Percentiles rank a stretch among this genome's conserved stretches.
Conservation (phyloP, 805 yeast genomes). For the Saccharomycopsis sp. region DNA sequence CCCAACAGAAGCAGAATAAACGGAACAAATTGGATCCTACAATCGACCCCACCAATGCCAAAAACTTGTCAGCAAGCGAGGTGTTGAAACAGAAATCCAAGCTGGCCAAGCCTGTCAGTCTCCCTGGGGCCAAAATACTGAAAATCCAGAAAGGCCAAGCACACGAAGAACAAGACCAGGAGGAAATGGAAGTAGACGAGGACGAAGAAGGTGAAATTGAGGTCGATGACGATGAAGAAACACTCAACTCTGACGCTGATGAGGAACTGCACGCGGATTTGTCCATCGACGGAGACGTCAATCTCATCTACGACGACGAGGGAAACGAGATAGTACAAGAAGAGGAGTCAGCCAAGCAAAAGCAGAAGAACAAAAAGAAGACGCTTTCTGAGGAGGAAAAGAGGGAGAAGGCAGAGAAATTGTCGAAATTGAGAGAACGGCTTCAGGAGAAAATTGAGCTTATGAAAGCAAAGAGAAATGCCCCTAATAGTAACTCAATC, state of each 20-base stretch:
- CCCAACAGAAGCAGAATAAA: constrained; percentile 54
- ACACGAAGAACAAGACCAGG: no score
- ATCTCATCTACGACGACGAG: constrained; percentile 64
- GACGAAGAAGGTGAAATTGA: constrained; percentile 21
- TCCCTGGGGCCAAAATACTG: constrained; percentile 31
- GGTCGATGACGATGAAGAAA: constrained; percentile 25
- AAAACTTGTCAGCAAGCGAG: constrained; percentile 44
- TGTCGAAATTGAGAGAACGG: constrained; percentile 69
- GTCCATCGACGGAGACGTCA: constrained; percentile 26
- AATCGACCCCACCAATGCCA: constrained; percentile 36
- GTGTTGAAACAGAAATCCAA: constrained; percentile 48
- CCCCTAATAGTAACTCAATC: constrained; percentile 73
- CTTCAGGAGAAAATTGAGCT: constrained; percentile 64
- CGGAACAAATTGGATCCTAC: constrained; percentile 72
- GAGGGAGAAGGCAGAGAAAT: constrained; percentile 42
- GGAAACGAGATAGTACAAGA: constrained; percentile 41
- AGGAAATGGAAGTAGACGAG: constrained; percentile 22
- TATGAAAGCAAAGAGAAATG: constrained; percentile 77
- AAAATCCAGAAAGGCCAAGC: constrained; percentile 25
- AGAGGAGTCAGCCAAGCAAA: constrained; percentile 20
- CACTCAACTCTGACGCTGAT: constrained; percentile 22
- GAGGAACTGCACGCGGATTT: constrained; percentile 27
- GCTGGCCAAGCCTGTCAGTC: constrained; percentile 41
- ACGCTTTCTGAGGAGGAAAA: constrained; percentile 42
- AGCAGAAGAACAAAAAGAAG: constrained; percentile 24